Evolutionary conservation across 2,329 filamentous ascomycete genomes (phyloP).

Genomic region (Colletotrichum australisinense): DNA sequence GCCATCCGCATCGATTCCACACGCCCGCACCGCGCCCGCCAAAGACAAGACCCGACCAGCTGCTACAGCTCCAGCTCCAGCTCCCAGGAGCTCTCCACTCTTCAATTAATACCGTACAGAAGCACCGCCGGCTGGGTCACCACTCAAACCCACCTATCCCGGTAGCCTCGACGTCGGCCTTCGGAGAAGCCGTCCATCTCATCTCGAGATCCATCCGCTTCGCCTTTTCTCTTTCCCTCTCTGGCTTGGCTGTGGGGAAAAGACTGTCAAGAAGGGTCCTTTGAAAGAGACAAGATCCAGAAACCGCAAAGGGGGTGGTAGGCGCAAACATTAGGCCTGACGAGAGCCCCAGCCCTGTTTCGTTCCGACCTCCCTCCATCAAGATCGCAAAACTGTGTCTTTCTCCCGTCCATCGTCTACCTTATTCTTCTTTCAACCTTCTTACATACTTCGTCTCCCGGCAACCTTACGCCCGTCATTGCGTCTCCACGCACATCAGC

Average conservation of each 20-base stretch:
- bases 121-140: background rate
- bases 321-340: background rate
- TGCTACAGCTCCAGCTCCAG: background rate
- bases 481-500: background rate
- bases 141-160: conserved; percentile 15
- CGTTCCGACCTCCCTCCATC: conserved; percentile 7
- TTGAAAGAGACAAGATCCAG: background rate
- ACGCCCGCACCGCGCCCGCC: no score
- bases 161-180: conserved; percentile 23
- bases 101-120: background rate
- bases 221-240: background rate
- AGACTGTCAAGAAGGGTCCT: background rate
- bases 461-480: background rate
- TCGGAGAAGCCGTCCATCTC: conserved; percentile 32
- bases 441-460: background rate
- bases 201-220: conserved; percentile 7
- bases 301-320: background rate
- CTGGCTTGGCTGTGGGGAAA: background rate
- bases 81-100: background rate
- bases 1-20: background rate
- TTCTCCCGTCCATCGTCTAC: background rate
- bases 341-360: conserved; percentile 28
- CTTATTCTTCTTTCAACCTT: background rate
- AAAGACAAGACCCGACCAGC: background rate
- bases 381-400: conserved; percentile 19